Evolutionary conservation across 495 filamentous ascomycete species (phyloP).

Genomic region (Annulohypoxylon bovei): DNA sequence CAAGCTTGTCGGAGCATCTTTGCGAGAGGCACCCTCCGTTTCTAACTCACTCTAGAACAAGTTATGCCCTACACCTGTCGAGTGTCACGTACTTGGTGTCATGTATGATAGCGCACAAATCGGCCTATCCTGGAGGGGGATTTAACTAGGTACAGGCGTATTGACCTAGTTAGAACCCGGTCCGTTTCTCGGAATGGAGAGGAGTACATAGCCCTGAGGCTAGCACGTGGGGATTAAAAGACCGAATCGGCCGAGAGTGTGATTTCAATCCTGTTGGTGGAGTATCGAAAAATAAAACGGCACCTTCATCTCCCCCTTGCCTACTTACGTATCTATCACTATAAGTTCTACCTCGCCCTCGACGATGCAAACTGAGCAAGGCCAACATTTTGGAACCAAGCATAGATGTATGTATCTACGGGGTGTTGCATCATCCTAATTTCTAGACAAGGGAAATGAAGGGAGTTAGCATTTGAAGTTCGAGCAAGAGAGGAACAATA

Average conservation of each 20-base stretch:
- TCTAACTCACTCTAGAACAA: background rate
- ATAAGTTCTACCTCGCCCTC: slow-evolving; percentile 16
- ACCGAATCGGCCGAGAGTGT: slow-evolving; percentile 19
- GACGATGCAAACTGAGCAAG: slow-evolving; percentile 31
- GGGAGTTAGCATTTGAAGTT: slow-evolving; percentile 34
- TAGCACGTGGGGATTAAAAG: slow-evolving; percentile 15
- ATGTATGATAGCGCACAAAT: background rate
- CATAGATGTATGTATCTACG: slow-evolving; percentile 49
- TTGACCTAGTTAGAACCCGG: slow-evolving; percentile 1
- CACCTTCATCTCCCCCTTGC: slow-evolving; percentile 26
- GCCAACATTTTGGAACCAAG: slow-evolving; percentile 40
- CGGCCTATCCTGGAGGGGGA: slow-evolving; percentile 1
- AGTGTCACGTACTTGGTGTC: slow-evolving; percentile 6
- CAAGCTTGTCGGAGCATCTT: slow-evolving; percentile 20
- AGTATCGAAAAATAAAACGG: slow-evolving; percentile 16
- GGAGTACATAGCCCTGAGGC: slow-evolving; percentile 16
- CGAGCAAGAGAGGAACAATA: slow-evolving; percentile 40
- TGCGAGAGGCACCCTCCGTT: slow-evolving; percentile 13
- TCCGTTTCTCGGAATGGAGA: slow-evolving; percentile 8
- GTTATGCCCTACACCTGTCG: slow-evolving; percentile 2
- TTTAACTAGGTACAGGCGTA: slow-evolving; percentile 11
- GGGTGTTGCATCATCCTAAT: slow-evolving; percentile 33
- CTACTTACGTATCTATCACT: slow-evolving; percentile 36
- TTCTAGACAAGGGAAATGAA: slow-evolving; percentile 27
- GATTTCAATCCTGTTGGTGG: slow-evolving; percentile 22